phyloP scores from a whole-genome alignment of 2,329 filamentous ascomycete genomes.

The Fusarium odoratissimum region DNA sequence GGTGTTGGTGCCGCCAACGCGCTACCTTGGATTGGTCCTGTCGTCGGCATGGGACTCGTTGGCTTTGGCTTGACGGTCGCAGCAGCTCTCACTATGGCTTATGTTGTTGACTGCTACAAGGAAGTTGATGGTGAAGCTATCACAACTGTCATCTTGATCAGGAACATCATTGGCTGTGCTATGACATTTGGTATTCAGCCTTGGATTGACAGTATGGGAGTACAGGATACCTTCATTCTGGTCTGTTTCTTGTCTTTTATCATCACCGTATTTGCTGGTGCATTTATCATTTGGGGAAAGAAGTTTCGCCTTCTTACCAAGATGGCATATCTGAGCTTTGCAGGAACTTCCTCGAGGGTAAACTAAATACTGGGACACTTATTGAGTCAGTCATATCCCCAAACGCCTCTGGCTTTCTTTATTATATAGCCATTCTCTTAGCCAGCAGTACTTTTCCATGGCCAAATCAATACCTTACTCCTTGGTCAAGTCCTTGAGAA shows the following conservation, averaged over 20 bases:
- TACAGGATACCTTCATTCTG: neutral
- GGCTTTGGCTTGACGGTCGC: neutral
- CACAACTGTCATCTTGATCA: neutral
- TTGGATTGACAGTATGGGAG: neutral
- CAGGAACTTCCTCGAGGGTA: neutral
- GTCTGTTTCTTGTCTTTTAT: neutral
- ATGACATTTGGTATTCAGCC: neutral
- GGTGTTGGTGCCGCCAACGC: neutral
- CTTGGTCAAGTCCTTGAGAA: constrained; percentile 46
- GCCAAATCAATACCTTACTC: fast-evolving
- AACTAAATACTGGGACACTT: fast-evolving
- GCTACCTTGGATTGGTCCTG: neutral
- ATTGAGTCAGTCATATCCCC: neutral
- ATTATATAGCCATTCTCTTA: neutral
- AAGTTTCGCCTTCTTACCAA: neutral
- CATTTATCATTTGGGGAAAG: neutral
- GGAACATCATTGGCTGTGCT: neutral
- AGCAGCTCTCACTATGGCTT: neutral
- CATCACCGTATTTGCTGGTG: fast-evolving
- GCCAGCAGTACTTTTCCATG: fast-evolving
- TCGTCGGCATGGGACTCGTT: neutral
- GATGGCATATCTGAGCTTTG: neutral
- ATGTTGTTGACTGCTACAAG: neutral
- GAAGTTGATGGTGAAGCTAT: neutral
- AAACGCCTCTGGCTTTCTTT: neutral